Conservation (phyloP, 495 filamentous ascomycete species). For the Penicillium flavigenum region DNA sequence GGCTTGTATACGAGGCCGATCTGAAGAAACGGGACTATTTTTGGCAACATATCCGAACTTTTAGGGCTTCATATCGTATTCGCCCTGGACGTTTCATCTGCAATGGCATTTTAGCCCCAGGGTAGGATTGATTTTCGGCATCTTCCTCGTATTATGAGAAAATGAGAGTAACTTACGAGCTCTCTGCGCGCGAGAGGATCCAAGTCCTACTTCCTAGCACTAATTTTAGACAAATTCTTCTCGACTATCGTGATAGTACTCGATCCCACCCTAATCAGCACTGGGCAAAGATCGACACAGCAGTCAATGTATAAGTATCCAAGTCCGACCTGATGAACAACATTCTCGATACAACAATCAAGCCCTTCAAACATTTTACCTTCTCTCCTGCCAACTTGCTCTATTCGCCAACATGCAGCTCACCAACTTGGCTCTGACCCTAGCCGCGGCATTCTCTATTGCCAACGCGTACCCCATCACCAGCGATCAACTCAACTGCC, state of each 20-base stretch:
- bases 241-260: too few species aligned
- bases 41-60: conserved; percentile 4
- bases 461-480: conserved; percentile 16
- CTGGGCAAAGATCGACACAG: conserved; percentile 6
- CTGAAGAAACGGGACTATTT: conserved; percentile 15
- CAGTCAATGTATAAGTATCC: conserved; percentile 13
- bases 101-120: conserved; percentile 4
- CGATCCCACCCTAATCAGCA: background rate
- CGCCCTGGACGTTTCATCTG: background rate
- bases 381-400: background rate
- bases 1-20: background rate
- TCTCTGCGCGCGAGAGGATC: conserved; percentile 2
- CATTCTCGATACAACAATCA: conserved; percentile 6
- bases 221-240: conserved; percentile 8
- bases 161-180: conserved; percentile 1
- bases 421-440: conserved; percentile 16
- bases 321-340: background rate
- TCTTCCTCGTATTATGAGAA: conserved; percentile 14
- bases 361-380: background rate
- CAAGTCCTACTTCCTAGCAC: background rate
- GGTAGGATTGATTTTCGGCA: conserved; percentile 11
- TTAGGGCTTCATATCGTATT: conserved; percentile 13
- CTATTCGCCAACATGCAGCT: conserved; percentile 12
- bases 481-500: conserved; percentile 12
- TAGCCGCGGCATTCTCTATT: conserved; percentile 18